Evolutionary conservation across 2,329 filamentous ascomycete genomes (phyloP).

Genomic region (Aureobasidium sp.): DNA sequence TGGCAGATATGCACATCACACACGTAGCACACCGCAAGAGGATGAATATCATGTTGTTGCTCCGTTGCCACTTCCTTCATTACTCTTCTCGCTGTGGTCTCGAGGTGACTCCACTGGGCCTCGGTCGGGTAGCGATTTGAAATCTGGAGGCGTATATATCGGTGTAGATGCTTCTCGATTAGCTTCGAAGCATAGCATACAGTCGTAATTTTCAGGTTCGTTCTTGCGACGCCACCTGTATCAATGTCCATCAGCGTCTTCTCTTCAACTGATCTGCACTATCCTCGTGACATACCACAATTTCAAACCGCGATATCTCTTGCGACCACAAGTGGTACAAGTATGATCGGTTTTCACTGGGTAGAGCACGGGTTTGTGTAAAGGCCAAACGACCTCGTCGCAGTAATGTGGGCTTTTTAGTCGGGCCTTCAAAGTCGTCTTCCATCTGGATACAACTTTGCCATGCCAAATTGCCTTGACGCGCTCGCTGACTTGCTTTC

Average conservation of each 20-base stretch:
- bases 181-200: background rate
- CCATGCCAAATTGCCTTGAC: background rate
- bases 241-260: background rate
- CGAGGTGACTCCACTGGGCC: background rate
- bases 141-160: background rate
- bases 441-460: background rate
- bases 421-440: accelerated
- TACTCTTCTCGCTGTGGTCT: background rate
- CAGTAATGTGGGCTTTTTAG: background rate
- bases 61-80: background rate
- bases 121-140: background rate
- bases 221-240: background rate
- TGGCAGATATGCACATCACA: background rate
- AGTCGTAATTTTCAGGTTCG: background rate
- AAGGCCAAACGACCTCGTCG: background rate
- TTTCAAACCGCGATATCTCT: background rate
- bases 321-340: background rate
- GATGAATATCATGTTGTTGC: background rate
- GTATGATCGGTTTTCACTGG: background rate
- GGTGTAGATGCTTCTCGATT: background rate
- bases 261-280: background rate
- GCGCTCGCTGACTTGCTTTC: too few species aligned
- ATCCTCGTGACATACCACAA: background rate
- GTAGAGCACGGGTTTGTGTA: background rate
- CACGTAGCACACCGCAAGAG: background rate